phyloP scores from a whole-genome alignment of 495 filamentous ascomycete genomes.

The Aspergillus sclerotiicarbonarius region DNA sequence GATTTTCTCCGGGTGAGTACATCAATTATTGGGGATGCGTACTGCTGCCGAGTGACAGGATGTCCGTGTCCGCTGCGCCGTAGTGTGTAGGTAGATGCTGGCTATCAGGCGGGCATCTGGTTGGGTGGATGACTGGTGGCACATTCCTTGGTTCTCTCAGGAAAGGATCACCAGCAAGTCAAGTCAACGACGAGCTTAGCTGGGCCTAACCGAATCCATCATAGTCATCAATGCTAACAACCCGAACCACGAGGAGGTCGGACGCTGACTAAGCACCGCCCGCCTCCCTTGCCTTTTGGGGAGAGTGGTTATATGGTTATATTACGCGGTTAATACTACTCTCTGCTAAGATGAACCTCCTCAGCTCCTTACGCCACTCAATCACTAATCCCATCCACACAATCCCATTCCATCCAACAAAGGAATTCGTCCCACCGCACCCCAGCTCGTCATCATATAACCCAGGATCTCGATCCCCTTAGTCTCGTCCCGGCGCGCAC shows the following conservation, averaged over 20 bases:
- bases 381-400: background rate
- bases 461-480: background rate
- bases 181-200: no score
- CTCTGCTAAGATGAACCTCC: background rate
- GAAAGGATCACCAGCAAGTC: no score
- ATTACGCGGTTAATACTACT: background rate
- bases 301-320: no score
- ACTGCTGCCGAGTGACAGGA: background rate
- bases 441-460: background rate
- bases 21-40: background rate
- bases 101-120: no score
- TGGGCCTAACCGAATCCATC: no score
- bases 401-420: background rate
- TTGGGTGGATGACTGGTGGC: no score
- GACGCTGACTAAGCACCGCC: background rate
- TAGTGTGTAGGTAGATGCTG: no score
- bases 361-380: background rate
- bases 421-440: background rate
- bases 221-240: no score
- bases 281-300: background rate
- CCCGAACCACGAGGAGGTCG: background rate
- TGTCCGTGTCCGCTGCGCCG: background rate
- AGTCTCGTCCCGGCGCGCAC: conserved; percentile 23
- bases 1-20: background rate
- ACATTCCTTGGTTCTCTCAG: no score